Conservation (phyloP, 148 eudicot species). For the Amaranthus hypochondriacus region DNA sequence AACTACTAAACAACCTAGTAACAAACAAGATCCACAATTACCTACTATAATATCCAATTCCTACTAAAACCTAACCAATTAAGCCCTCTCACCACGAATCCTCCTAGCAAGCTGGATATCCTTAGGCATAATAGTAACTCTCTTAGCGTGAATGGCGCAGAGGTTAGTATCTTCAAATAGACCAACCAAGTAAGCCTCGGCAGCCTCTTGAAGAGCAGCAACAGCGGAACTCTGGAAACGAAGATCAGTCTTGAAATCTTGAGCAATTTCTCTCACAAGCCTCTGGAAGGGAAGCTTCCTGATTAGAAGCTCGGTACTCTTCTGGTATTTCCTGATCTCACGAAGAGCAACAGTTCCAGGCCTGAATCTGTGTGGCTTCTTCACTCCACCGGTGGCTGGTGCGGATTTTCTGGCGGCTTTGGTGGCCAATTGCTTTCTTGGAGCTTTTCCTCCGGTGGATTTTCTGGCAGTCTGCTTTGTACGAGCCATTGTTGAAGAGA, state of each 20-base stretch:
- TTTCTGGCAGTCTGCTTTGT: constrained; percentile 35
- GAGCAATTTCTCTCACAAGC: constrained; percentile 32
- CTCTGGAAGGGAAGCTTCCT: constrained; percentile 35
- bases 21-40: no score
- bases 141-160: constrained; percentile 26
- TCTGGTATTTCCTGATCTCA: constrained; percentile 34
- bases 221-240: constrained; percentile 34
- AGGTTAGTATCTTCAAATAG: constrained; percentile 10
- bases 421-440: constrained; percentile 30
- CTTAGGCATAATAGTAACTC: constrained; percentile 32
- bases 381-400: constrained; percentile 34
- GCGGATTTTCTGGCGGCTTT: constrained; percentile 35
- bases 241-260: constrained; percentile 34
- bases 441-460: constrained; percentile 36
- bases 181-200: constrained; percentile 27
- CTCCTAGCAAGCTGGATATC: constrained; percentile 31
- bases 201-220: constrained; percentile 28
- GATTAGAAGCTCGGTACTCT: constrained; percentile 31
- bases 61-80: no score
- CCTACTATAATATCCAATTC: no score
- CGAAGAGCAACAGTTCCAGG: constrained; percentile 31
- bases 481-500: constrained; percentile 20
- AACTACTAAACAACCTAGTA: no score
- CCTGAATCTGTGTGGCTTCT: constrained; percentile 34
- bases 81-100: constrained; percentile 10